Percentiles rank a stretch among this genome's conserved stretches.
phyloP scores from a whole-genome alignment of 352 stramenopile genomes.

The Phytophthora fragariae region DNA sequence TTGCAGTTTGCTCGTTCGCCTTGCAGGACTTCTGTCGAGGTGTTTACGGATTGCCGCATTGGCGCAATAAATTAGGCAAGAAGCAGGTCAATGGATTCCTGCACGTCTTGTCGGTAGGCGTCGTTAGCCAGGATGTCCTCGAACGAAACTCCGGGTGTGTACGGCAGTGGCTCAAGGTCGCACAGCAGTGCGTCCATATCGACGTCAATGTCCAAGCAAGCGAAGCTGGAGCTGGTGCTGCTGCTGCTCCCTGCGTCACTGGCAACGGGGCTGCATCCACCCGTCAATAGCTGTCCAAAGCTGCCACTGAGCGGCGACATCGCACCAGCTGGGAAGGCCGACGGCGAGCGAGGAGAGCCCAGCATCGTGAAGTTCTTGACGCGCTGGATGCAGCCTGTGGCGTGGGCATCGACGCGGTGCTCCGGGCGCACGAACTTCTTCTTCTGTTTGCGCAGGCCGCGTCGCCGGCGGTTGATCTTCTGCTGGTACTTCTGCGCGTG shows the following conservation, averaged over 20 bases:
- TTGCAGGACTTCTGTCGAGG: constrained; percentile 30
- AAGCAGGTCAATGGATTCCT: constrained; percentile 60
- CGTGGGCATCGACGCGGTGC: constrained; percentile 75
- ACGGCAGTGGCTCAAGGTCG: constrained; percentile 62
- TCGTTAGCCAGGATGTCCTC: constrained; percentile 53
- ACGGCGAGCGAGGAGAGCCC: constrained; percentile 57
- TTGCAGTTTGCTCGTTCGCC: constrained; percentile 24
- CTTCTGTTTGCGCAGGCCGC: constrained; percentile 85
- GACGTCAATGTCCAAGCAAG: constrained; percentile 31
- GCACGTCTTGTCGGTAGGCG: constrained; percentile 63
- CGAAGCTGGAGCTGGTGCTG: constrained; percentile 14
- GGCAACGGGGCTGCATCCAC: constrained; percentile 35
- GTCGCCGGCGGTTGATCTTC: constrained; percentile 84
- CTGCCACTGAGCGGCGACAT: constrained; percentile 35
- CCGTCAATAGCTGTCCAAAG: constrained; percentile 42
- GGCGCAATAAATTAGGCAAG: constrained; percentile 58
- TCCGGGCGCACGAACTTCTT: constrained; percentile 81
- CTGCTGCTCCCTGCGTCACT: constrained; percentile 40
- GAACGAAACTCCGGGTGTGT: constrained; percentile 47
- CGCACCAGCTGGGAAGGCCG: constrained; percentile 26
- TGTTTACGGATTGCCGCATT: constrained; percentile 28
- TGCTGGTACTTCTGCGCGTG: constrained; percentile 90
- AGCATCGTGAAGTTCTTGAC: constrained; percentile 51
- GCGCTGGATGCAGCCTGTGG: constrained; percentile 71
- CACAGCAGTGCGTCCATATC: constrained; percentile 38